These are phyloP conservation scores for Trebouxia sp. DNA, from an alignment of 139 green algal species.

Conservation along the genomic window DNA sequence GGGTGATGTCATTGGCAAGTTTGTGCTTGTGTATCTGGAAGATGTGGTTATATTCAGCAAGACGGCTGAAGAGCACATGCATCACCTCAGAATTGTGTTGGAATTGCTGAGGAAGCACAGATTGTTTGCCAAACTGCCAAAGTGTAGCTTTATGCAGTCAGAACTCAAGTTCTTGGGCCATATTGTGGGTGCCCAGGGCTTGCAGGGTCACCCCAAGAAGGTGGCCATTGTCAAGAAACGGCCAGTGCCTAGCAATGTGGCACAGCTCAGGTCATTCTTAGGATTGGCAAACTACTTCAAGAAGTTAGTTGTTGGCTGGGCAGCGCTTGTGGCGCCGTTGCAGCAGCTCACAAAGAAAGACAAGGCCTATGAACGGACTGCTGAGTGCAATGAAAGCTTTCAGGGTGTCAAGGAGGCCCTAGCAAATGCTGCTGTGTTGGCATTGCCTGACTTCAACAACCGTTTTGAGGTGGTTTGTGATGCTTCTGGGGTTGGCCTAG, in stretches of 20 bases:
- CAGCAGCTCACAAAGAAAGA: too few species aligned
- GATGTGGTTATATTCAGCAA: neutral
- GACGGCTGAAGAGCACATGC: neutral
- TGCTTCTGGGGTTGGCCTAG: slow-evolving; percentile 33
- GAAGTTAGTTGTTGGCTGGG: neutral
- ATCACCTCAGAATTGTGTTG: neutral
- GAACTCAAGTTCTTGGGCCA: neutral
- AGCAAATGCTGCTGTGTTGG: slow-evolving; percentile 35
- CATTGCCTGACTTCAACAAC: slow-evolving; percentile 31
- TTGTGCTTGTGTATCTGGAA: slow-evolving; percentile 35
- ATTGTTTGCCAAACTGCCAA: neutral
- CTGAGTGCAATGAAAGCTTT: too few species aligned
- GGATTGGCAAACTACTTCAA: neutral
- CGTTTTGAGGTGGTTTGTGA: slow-evolving; percentile 40
- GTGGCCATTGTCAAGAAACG: neutral
- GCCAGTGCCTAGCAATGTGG: neutral
- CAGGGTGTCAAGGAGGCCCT: too few species aligned
- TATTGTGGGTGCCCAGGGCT: neutral
- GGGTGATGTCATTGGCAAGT: slow-evolving; percentile 38
- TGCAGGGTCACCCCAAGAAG: neutral
- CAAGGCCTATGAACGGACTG: too few species aligned
- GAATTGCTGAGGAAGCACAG: too few species aligned
- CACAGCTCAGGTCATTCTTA: neutral
- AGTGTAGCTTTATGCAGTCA: neutral
- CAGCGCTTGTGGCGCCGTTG: too few species aligned